Evolutionary conservation across 768 basidiomycete species (phyloP).

Genomic region (Mycena capillaripes): DNA sequence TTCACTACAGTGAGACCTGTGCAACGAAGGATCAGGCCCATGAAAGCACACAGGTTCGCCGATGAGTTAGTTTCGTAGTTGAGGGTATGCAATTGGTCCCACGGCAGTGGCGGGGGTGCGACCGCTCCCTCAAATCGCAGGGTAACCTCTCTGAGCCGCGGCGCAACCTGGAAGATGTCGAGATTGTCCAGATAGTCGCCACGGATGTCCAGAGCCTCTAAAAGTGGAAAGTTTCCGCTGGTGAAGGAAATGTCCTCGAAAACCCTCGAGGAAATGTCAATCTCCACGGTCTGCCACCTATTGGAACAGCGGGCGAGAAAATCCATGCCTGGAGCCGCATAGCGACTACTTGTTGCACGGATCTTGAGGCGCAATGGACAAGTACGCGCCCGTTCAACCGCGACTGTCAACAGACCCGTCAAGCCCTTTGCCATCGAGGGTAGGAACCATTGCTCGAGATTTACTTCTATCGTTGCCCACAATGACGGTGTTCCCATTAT

Average conservation of each 20-base stretch:
- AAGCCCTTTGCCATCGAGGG: not conserved
- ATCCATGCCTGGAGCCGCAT: not conserved
- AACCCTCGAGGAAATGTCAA: not conserved
- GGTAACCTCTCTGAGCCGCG: not conserved
- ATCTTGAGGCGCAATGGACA: slow-evolving; percentile 8
- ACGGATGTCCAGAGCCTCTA: not conserved
- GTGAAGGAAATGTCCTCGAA: not conserved
- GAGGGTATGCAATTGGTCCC: slow-evolving; percentile 10
- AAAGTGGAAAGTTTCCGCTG: not conserved
- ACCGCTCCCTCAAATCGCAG: not conserved
- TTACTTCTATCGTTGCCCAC: slow-evolving; percentile 19
- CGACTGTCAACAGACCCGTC: not conserved
- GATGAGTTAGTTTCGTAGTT: slow-evolving; percentile 4
- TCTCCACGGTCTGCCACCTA: slow-evolving; percentile 1
- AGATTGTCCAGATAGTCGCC: not conserved
- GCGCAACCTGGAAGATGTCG: slow-evolving; percentile 13
- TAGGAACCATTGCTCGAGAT: slow-evolving; percentile 13
- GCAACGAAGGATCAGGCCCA: not conserved
- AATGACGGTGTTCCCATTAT: slow-evolving; percentile 19
- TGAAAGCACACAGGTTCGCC: not conserved
- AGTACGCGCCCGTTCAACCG: not conserved
- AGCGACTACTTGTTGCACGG: not conserved
- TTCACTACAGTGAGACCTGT: not conserved
- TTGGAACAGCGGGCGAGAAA: not conserved
- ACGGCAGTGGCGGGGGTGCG: slow-evolving; percentile 8